Base-by-base conservation (phyloP, 345 rosid species). In the Camelina sativa region DNA sequence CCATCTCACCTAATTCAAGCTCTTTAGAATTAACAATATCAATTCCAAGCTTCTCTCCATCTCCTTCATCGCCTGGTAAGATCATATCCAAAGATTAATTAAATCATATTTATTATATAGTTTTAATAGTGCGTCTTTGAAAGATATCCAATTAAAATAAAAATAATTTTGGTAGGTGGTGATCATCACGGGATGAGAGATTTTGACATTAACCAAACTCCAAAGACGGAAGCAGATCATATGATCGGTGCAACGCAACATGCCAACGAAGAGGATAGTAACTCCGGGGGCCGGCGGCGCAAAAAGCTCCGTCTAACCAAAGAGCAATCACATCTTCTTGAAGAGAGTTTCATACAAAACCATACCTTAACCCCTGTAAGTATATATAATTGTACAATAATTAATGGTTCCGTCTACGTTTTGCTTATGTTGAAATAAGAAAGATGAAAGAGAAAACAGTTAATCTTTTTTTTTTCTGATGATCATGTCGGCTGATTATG, bases 21-120 rank as follows among this genome's bases (percentile, higher is more conserved):
- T 71, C 76, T 52, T 81, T 93, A 82, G 97, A 93, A 65, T 82
- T 93, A 82, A 87, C 96, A 48, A 89, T 93, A 34, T 86, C 96
- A 19, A 86, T 83, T 55, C 91, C 96, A 3, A 92, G 91, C 65
- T 89, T 88, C 87, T 81, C 90, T 75, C 76, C 88, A 15, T 81
- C 91, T 8, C 80, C 83, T 67, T 76, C 90, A 74, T 76, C 90
- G 70, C 48, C 87, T 48, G 91, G 92, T 87, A 83, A 71, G 72
- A 71, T 76, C 54, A 50, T 50, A 50, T 50, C 66, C 61, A 63
- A 56, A 47, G 10, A 23, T 55, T 23, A 2, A 9, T 17, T 23
- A 19, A 22, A 23, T 43, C 62, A 56, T 56, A 51, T 60, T 19
- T 75, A 58, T 20, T 44, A 48, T 59, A 11, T n/a, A 41, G 0